Conservation (phyloP, 768 basidiomycete species). For the Trametes cingulata region DNA sequence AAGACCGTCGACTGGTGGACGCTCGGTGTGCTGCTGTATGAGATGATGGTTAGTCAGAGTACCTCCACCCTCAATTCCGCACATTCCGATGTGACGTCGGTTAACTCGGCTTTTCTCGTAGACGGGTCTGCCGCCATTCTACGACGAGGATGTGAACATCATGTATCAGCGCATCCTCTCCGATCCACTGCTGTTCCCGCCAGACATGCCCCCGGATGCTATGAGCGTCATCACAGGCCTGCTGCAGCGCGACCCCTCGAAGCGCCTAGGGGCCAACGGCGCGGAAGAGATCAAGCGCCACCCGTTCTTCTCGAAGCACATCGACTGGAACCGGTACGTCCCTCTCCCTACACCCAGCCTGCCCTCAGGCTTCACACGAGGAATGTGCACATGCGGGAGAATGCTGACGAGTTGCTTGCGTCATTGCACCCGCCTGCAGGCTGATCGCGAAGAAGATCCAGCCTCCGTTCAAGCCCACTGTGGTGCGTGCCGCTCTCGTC, state of each 20-base stretch:
- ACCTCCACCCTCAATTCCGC: not conserved
- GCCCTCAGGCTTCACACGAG: not conserved
- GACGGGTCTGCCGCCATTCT: constrained; percentile 97
- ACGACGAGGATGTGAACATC: constrained; percentile 97
- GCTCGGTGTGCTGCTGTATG: constrained; percentile 91
- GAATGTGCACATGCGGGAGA: not conserved
- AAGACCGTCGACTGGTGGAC: constrained; percentile 99
- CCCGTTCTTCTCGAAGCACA: constrained; percentile 91
- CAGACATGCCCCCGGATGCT: constrained; percentile 87
- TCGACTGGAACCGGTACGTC: constrained; percentile 83
- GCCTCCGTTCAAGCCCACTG: constrained; percentile 96
- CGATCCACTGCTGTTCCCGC: constrained; percentile 90
- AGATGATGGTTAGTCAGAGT: constrained; percentile 76
- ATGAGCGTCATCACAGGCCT: constrained; percentile 86
- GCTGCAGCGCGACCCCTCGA: constrained; percentile 84
- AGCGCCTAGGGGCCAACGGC: constrained; percentile 87
- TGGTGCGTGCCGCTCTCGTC: constrained; percentile 52
- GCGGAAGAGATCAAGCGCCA: constrained; percentile 96
- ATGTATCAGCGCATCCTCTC: constrained; percentile 96
- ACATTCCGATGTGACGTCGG: not conserved
- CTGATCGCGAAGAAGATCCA: constrained; percentile 93
- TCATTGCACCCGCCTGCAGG: constrained; percentile 35
- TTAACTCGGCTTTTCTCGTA: constrained; percentile 32
- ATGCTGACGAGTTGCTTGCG: constrained; percentile 1
- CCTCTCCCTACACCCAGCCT: not conserved